phyloP scores from a whole-genome alignment of 768 basidiomycete species.

The Hemileccinum impolitum region DNA sequence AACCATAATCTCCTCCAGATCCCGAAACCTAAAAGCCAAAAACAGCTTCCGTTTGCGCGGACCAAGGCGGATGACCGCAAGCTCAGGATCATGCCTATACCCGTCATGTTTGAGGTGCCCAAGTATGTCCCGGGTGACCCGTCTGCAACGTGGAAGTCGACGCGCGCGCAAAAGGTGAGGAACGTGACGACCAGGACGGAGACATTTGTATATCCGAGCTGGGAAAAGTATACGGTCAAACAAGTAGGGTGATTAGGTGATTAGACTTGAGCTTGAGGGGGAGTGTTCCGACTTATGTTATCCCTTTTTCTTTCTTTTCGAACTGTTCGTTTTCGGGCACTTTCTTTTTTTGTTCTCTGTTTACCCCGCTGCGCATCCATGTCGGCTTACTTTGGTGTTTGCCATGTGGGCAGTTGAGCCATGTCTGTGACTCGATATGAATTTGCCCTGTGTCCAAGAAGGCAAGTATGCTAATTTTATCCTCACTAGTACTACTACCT shows the following conservation, averaged over 20 bases:
- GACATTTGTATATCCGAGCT: conserved; percentile 54
- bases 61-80: conserved; percentile 50
- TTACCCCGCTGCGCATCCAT: too few species aligned
- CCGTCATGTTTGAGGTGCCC: conserved; percentile 39
- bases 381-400: too few species aligned
- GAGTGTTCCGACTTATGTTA: too few species aligned
- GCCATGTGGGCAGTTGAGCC: too few species aligned
- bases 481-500: too few species aligned
- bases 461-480: too few species aligned
- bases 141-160: conserved; percentile 27
- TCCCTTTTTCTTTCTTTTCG: too few species aligned
- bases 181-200: conserved; percentile 38
- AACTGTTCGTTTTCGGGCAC: too few species aligned
- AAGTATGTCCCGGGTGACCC: conserved; percentile 16
- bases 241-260: conserved; percentile 21
- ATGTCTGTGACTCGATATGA: too few species aligned
- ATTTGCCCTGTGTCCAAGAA: too few species aligned
- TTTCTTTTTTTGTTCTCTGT: too few species aligned
- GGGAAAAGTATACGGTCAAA: conserved; percentile 62
- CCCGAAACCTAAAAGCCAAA: conserved; percentile 39
- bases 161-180: conserved; percentile 22
- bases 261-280: too few species aligned
- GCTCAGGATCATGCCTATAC: conserved; percentile 50
- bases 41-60: conserved; percentile 51
- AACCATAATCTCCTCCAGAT: conserved; percentile 35